Conservation (phyloP, 371 early-diverging fungal species). For the Entomophthora muscae region DNA sequence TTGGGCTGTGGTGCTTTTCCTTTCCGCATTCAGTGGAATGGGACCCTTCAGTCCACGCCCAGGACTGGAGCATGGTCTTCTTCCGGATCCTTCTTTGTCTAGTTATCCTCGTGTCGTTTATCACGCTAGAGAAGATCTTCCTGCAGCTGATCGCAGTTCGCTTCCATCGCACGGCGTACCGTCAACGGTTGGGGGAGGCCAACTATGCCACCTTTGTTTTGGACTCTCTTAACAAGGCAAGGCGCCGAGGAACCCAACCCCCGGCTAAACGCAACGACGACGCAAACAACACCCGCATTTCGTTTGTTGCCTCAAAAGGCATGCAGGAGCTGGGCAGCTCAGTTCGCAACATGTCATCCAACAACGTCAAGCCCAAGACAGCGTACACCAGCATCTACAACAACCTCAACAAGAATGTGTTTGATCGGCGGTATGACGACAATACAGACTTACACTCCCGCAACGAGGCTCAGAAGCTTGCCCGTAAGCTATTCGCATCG, state of each 20-base stretch:
- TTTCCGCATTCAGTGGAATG: background rate
- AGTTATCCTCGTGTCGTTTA: background rate
- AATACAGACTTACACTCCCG: slow-evolving; percentile 8
- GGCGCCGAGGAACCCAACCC: background rate
- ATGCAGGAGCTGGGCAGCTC: background rate
- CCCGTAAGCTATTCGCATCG: slow-evolving; percentile 5
- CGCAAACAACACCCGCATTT: background rate
- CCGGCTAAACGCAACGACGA: background rate
- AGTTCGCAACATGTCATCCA: background rate
- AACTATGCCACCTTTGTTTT: background rate
- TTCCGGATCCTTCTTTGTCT: background rate
- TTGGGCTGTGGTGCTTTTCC: background rate
- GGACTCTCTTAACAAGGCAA: background rate
- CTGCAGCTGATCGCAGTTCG: background rate
- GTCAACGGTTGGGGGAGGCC: background rate
- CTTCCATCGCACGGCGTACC: background rate
- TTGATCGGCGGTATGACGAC: background rate
- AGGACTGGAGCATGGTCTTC: background rate
- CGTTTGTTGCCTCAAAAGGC: background rate
- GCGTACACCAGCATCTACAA: too few relatives aligned
- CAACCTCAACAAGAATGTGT: background rate
- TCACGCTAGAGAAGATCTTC: background rate
- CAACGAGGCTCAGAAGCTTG: slow-evolving; percentile 7
- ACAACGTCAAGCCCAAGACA: background rate
- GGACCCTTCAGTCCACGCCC: background rate